phyloP scores from a whole-genome alignment of 768 basidiomycete species.

The Mycena belliarum region DNA sequence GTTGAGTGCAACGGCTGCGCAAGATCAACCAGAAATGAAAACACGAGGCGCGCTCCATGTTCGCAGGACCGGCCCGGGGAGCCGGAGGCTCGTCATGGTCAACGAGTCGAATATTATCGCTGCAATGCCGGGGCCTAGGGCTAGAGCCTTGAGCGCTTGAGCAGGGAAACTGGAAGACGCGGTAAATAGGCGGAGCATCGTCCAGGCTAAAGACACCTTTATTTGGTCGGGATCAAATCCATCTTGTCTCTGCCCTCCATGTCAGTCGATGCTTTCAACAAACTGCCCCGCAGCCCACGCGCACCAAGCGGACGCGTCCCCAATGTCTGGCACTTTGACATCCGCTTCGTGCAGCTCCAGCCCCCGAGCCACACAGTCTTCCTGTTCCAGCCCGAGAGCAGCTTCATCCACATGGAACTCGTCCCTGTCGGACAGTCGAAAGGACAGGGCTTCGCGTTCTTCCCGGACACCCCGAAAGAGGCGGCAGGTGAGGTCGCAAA shows the following conservation, averaged over 20 bases:
- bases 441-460: slow-evolving; percentile 26
- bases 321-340: slow-evolving; percentile 38
- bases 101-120: too few relatives aligned
- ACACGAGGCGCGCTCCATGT: slow-evolving; percentile 16
- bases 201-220: too few relatives aligned
- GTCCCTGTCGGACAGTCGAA: slow-evolving; percentile 21
- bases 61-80: slow-evolving; percentile 2
- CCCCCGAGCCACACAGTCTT: slow-evolving; percentile 33
- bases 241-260: background rate
- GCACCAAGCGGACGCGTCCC: background rate
- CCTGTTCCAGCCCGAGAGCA: slow-evolving; percentile 30
- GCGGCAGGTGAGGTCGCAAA: slow-evolving; percentile 33
- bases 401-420: slow-evolving; percentile 26
- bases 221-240: too few relatives aligned
- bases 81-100: too few relatives aligned
- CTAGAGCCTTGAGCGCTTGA: too few relatives aligned
- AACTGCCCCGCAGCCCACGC: background rate
- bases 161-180: too few relatives aligned
- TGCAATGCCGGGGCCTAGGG: too few relatives aligned
- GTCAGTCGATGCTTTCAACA: background rate
- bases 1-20: slow-evolving; percentile 3
- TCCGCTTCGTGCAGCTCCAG: slow-evolving; percentile 36
- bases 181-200: too few relatives aligned
- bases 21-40: slow-evolving; percentile 18
- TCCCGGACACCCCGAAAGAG: slow-evolving; percentile 32